Conservation (phyloP, 306 rosid species). For the Prosopis cineraria region DNA sequence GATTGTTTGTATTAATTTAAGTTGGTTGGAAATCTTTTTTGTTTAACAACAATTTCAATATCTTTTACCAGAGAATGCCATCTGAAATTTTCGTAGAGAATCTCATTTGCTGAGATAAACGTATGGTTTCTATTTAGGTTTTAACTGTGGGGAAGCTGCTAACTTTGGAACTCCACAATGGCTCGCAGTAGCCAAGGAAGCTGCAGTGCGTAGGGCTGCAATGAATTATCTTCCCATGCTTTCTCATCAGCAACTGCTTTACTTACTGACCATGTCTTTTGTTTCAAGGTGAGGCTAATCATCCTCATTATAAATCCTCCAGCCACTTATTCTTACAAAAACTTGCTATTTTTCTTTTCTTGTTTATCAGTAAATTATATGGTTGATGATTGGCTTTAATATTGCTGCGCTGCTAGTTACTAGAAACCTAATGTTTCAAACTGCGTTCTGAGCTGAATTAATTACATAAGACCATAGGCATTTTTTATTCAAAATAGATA, state of each 20-base stretch:
- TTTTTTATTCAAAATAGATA: constrained; percentile 24
- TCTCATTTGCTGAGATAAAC: not conserved
- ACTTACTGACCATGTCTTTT: constrained; percentile 91
- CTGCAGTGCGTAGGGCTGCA: constrained; percentile 99
- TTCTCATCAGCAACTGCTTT: constrained; percentile 94
- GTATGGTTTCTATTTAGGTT: constrained; percentile 58
- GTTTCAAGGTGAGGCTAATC: constrained; percentile 70
- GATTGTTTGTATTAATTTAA: constrained; percentile 18
- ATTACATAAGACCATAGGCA: not conserved
- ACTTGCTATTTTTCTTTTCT: constrained; percentile 8
- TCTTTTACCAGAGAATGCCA: not conserved
- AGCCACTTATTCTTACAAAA: constrained; percentile 10
- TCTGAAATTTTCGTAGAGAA: not conserved
- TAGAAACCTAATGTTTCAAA: constrained; percentile 19
- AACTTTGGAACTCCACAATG: constrained; percentile 97
- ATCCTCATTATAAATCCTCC: not conserved
- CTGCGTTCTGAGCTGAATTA: constrained; percentile 17
- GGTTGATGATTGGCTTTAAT: constrained; percentile 23
- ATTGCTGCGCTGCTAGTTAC: not conserved
- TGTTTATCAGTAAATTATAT: not conserved
- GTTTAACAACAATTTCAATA: not conserved
- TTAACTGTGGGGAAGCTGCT: constrained; percentile 99
- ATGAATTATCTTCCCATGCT: constrained; percentile 99
- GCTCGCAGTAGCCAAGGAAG: constrained; percentile 95
- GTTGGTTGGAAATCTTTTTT: not conserved